These are phyloP conservation scores for Solanum etuberosum DNA, from an alignment of 257 asterid species.

Conservation along the genomic window DNA sequence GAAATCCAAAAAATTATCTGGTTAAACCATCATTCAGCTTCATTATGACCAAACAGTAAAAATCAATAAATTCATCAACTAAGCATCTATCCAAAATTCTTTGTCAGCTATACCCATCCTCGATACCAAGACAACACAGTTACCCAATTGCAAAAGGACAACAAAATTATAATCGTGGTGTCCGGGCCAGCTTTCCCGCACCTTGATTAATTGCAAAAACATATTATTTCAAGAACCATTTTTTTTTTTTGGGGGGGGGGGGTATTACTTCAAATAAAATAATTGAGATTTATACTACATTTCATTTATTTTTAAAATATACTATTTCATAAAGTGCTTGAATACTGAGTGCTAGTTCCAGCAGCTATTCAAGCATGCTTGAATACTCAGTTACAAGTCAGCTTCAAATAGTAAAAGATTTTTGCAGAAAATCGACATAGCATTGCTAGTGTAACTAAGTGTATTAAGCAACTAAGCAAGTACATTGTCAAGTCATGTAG, in stretches of 20 bases:
- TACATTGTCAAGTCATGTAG: not conserved
- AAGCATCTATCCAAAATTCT: not conserved
- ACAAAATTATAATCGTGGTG: not conserved
- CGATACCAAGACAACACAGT: not conserved
- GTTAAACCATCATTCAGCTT: not conserved
- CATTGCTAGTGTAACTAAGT: not conserved
- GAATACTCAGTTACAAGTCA: not conserved
- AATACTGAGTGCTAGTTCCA: not conserved
- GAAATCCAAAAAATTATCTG: not conserved
- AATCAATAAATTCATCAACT: not conserved
- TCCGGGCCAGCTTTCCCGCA: not conserved
- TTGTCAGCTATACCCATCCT: not conserved
- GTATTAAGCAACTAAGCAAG: not conserved
- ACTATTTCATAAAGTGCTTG: not conserved
- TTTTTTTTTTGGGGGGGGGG: not conserved
- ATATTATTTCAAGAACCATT: not conserved
- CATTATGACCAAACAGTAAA: not conserved
- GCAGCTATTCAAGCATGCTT: not conserved
- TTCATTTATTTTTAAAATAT: not conserved
- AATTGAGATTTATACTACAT: not conserved
- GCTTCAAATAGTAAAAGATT: not conserved
- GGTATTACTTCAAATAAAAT: not conserved
- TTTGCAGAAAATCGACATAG: not conserved
- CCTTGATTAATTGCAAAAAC: not conserved
- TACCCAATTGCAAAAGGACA: not conserved